A percentile compares a stretch with the other conserved stretches of the same genome.
Conservation (phyloP, 148 eudicot genomes). For the Cornus suecica region DNA sequence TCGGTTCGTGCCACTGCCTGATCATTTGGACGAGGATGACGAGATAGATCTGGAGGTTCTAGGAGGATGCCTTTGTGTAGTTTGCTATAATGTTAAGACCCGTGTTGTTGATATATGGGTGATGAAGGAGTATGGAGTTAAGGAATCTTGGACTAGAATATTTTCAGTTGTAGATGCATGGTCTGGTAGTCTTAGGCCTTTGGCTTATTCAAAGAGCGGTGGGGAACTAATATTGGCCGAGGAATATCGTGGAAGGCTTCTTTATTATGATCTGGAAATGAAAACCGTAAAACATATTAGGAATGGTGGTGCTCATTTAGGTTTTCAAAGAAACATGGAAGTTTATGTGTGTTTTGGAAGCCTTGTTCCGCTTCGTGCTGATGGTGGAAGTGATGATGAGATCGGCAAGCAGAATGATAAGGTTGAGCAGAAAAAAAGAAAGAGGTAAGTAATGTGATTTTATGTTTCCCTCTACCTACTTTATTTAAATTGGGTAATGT, state of each 20-base stretch:
- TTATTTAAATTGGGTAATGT: no score
- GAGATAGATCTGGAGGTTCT: slow-evolving; percentile 12
- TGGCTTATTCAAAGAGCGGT: slow-evolving; percentile 34
- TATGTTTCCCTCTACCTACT: no score
- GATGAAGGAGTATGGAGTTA: slow-evolving; percentile 40
- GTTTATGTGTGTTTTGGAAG: slow-evolving; percentile 28
- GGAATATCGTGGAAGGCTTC: slow-evolving; percentile 10
- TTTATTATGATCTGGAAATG: slow-evolving; percentile 29
- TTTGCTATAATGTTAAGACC: slow-evolving; percentile 7
- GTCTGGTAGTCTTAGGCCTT: slow-evolving; percentile 25
- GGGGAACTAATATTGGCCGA: slow-evolving; percentile 27
- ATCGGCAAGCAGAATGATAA: not conserved
- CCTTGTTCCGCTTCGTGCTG: slow-evolving; percentile 31
- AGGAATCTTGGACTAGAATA: slow-evolving; percentile 38
- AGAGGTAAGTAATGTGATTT: no score
- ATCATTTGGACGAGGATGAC: not conserved
- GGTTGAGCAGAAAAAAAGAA: not conserved
- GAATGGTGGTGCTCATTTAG: slow-evolving; percentile 8
- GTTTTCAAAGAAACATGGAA: no score
- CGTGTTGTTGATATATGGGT: slow-evolving; percentile 36
- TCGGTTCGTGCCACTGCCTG: slow-evolving; percentile 24
- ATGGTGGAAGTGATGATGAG: not conserved
- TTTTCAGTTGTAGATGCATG: slow-evolving; percentile 23
- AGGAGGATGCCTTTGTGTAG: slow-evolving; percentile 22
- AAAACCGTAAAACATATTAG: not conserved